Percentiles rank a stretch among this genome's conserved stretches.
phyloP scores from a whole-genome alignment of 345 rosid species.

The Passiflora organensis region DNA sequence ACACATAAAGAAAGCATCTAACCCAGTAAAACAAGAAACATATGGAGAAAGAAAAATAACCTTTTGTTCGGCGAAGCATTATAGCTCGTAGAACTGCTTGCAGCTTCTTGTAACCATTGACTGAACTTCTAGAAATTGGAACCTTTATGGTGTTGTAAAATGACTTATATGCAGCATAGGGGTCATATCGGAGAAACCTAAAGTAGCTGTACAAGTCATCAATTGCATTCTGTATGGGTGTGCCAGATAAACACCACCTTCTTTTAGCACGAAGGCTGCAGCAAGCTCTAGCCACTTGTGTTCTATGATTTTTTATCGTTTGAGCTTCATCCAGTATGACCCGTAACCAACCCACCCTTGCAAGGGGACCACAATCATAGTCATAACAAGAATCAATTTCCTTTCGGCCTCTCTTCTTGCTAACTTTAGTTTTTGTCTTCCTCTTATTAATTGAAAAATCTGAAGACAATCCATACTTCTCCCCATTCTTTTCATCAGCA shows the following conservation, averaged over 20 bases:
- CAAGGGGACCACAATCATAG: slow-evolving; percentile 62
- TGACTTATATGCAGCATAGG: slow-evolving; percentile 61
- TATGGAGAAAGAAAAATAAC: slow-evolving; percentile 34
- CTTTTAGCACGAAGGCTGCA: slow-evolving; percentile 90
- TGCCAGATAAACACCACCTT: slow-evolving; percentile 99
- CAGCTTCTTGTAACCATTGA: slow-evolving; percentile 84
- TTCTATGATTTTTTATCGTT: slow-evolving; percentile 94
- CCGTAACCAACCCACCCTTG: slow-evolving; percentile 76
- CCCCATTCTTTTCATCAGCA: slow-evolving; percentile 56
- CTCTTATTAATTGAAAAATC: slow-evolving; percentile 53
- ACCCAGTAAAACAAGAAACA: slow-evolving; percentile 6
- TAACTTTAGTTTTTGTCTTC: slow-evolving; percentile 34
- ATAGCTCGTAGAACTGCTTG: slow-evolving; percentile 80
- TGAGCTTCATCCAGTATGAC: slow-evolving; percentile 97
- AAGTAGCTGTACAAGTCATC: slow-evolving; percentile 96
- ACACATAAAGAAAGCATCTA: neutral
- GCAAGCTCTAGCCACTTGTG: slow-evolving; percentile 97
- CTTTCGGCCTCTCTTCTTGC: slow-evolving; percentile 60
- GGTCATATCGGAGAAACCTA: slow-evolving; percentile 87
- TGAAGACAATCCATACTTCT: slow-evolving; percentile 57
- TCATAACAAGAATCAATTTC: slow-evolving; percentile 52
- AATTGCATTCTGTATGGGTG: slow-evolving; percentile 87
- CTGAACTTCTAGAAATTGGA: slow-evolving; percentile 64
- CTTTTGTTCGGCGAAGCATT: slow-evolving; percentile 98
- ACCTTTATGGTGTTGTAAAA: slow-evolving; percentile 60